phyloP scores from a whole-genome alignment of 495 filamentous ascomycete species.

The Darksidea phi region DNA sequence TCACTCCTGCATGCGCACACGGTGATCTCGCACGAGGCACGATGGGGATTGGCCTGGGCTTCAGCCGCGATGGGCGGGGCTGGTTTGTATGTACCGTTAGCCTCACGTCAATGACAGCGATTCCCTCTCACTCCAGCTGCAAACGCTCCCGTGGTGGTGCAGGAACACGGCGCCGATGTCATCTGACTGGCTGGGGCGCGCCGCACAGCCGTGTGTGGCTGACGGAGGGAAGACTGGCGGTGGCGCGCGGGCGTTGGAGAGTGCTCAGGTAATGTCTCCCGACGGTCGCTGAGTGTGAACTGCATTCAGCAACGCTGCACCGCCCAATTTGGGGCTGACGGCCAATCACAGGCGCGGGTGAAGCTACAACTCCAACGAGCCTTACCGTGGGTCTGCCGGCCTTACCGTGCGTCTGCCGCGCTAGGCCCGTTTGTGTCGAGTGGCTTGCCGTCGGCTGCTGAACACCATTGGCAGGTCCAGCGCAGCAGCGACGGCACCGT shows the following conservation, averaged over 20 bases:
- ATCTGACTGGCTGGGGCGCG: constrained; percentile 14
- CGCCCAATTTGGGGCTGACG: constrained; percentile 23
- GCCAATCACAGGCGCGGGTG: constrained; percentile 21
- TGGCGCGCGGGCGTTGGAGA: constrained; percentile 18
- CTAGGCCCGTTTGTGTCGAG: constrained; percentile 17
- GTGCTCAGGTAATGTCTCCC: constrained; percentile 10
- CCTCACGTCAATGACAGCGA: constrained; percentile 32
- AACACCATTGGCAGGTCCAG: constrained; percentile 33
- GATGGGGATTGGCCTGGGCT: constrained; percentile 4
- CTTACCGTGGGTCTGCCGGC: no score
- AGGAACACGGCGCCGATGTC: constrained; percentile 10
- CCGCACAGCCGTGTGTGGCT: constrained; percentile 37
- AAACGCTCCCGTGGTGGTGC: background rate
- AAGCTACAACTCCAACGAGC: constrained; percentile 3
- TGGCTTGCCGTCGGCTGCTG: constrained; percentile 29
- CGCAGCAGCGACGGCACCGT: constrained; percentile 13
- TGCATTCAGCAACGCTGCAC: constrained; percentile 25
- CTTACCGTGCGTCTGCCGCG: constrained; percentile 7
- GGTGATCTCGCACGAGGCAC: constrained; percentile 21
- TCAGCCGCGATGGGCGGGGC: constrained; percentile 27
- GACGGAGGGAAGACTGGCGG: constrained; percentile 16
- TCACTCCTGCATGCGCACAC: constrained; percentile 32
- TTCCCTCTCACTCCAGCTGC: constrained; percentile 28
- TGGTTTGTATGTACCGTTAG: constrained; percentile 37
- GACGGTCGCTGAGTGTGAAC: constrained; percentile 22